Base-by-base conservation (phyloP, 345 rosid genomes). In the Dipteronia sinensis region DNA sequence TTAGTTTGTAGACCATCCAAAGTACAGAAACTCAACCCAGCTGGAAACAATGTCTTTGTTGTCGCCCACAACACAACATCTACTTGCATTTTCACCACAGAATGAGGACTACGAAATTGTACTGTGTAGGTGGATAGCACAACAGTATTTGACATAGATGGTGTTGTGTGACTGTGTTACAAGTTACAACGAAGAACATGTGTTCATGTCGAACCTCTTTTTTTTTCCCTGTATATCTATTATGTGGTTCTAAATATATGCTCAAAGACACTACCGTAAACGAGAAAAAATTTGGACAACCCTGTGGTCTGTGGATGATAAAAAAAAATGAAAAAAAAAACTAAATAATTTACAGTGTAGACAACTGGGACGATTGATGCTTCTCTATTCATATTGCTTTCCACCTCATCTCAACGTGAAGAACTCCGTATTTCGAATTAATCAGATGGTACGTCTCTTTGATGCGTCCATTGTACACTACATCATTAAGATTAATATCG, bases 381-480 rank as follows among this genome's bases (percentile, higher is more conserved):
- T 67, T 58, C 71, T 89, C 81, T 90, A 71, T 83, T 88, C 81
- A 92, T 69, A 85, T 84, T 56, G 82, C 83, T 31, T 84, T 90
- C 98, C 98, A 92, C 31, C 87, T 73, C 20, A 92, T 81, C 69
- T 90, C 93, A 38, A 90, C 82, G 65, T 88, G 92, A 77, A 93
- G 77, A 38, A 85, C 73, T 65, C 98, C 98, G 16, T 88, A 79
- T 81, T 83, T 93, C 1, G 98, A 93, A 78, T 93, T 88, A 71
- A 92, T 87, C n/a, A 93, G 82, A 79, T 90, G 87, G 71, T 89
- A 92, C 82, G 89, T 95, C 69, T 93, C 83, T 59, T 95, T 92
- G 74, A 93, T 90, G 29, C 93, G 88, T 64, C 93, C 97, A 40
- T 93, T 95, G 49, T 78, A 74, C 49, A 95, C 90, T 11, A 95